Evolutionary conservation across 352 stramenopile genomes (phyloP), one percentile per base, ranked within the genome.

Genomic region (Phytophthora pini): DNA sequence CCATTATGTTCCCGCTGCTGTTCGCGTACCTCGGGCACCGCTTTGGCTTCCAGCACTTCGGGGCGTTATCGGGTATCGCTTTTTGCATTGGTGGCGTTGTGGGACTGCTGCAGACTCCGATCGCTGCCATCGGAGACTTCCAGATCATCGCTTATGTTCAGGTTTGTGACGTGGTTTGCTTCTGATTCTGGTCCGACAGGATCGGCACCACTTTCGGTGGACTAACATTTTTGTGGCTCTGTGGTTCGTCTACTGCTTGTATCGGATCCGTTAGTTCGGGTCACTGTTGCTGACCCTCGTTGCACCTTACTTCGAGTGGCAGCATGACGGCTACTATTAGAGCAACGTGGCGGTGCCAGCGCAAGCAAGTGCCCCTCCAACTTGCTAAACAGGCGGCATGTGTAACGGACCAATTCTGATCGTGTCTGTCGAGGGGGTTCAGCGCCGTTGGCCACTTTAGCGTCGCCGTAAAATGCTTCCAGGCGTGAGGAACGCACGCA

Each of bases 21-120:
- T 96, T 96, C 62, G 82, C 85, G 45, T 93, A 89, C 27, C 51
- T 97, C 20, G 86, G 86, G 12, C 76, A 91, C 45, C 78, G 72
- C 44, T 89, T 97, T 36, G 89, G 89, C 26, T 96, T 95, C 70
- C 79, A 86, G 53, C 89, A 96, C 68, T 96, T 92, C 66, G 89
- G 89, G 12, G 80, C 90, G 24, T 67, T 96, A 29, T 83, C 80
- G 24, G 90, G 90, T 12, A 87, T 93, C 34, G 76, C 82, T 5
- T 95, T 96, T 60, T 79, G 74, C 56, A 65, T 94, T 3, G 87
- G 81, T 39, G 87, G 80, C 22, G 27, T 87, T 10, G 76, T 91
- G 17, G 79, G 82, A 17, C 64, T 93, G 6, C 49, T 93, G 39
- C 84, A 93, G 71, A 88, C 76, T 13, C 77, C 84, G 22, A 79